Conservation (phyloP, 495 filamentous ascomycete species). For the Cladorrhinum samala region DNA sequence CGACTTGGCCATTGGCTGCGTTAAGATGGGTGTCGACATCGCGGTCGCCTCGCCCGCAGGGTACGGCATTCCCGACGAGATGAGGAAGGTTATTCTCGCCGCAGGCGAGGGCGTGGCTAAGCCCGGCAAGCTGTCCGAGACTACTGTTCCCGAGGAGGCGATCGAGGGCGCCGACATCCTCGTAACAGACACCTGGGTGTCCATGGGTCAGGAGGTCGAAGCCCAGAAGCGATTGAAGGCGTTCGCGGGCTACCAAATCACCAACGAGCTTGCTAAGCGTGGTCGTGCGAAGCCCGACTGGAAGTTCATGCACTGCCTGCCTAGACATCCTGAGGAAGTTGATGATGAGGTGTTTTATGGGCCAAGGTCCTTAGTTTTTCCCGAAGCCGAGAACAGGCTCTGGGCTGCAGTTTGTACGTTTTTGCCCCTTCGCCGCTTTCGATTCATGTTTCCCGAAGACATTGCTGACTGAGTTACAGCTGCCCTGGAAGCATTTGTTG, state of each 20-base stretch:
- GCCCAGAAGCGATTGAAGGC: conserved; percentile 64
- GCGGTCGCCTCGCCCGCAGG: conserved; percentile 78
- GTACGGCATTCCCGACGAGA: conserved; percentile 68
- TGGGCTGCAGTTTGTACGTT: conserved; percentile 74
- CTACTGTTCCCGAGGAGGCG: conserved; percentile 76
- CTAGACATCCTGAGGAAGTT: conserved; percentile 91
- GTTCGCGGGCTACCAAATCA: conserved; percentile 88
- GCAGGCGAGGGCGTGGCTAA: conserved; percentile 49
- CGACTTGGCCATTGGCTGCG: conserved; percentile 77
- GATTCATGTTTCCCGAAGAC: not conserved
- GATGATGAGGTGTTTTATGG: conserved; percentile 91
- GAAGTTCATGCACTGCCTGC: conserved; percentile 99
- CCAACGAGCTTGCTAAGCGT: conserved; percentile 67
- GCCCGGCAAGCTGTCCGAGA: conserved; percentile 66
- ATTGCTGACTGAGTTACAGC: conserved; percentile 38
- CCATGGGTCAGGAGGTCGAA: conserved; percentile 94
- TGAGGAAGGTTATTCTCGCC: conserved; percentile 61
- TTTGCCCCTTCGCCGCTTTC: not conserved
- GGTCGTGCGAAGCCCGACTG: conserved; percentile 84
- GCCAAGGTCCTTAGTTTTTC: conserved; percentile 74
- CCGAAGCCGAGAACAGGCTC: conserved; percentile 87
- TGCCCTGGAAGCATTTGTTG: conserved; percentile 80
- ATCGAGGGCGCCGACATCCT: conserved; percentile 83
- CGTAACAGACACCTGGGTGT: conserved; percentile 95
- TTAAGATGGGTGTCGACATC: conserved; percentile 81